A percentile compares a stretch with the other conserved stretches of the same genome.
These are phyloP conservation scores for Amanita thiersii DNA, from an alignment of 768 basidiomycete species.

Conservation along the genomic window DNA sequence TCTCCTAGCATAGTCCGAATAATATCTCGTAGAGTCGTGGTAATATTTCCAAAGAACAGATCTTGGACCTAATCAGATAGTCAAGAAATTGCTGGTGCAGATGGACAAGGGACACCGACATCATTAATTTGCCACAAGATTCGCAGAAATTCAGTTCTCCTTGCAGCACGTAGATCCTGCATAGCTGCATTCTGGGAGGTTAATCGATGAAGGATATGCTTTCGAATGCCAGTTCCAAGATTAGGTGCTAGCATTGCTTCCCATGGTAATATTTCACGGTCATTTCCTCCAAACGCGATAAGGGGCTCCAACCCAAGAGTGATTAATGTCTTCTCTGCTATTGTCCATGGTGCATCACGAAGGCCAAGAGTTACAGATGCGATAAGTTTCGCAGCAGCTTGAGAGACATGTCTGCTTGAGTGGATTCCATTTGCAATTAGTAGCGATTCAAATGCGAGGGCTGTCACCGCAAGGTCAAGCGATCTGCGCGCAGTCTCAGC, in stretches of 20 bases:
- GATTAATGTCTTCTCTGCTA: slow-evolving; percentile 57
- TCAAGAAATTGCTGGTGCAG: background rate
- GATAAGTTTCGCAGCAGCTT: slow-evolving; percentile 49
- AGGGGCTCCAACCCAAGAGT: slow-evolving; percentile 62
- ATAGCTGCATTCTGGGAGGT: slow-evolving; percentile 11
- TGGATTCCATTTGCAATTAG: slow-evolving; percentile 58
- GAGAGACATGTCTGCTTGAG: slow-evolving; percentile 53
- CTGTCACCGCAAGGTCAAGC: slow-evolving; percentile 61
- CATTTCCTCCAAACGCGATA: slow-evolving; percentile 28
- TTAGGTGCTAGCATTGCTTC: slow-evolving; percentile 40
- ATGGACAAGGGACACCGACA: slow-evolving; percentile 31
- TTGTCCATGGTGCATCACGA: slow-evolving; percentile 42
- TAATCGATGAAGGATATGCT: slow-evolving; percentile 36
- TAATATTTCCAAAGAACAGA: slow-evolving; percentile 12
- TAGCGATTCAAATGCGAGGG: slow-evolving; percentile 62
- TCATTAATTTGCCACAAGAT: slow-evolving; percentile 63
- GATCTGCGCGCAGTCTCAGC: slow-evolving; percentile 59
- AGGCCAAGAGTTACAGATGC: slow-evolving; percentile 27
- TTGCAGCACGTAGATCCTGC: slow-evolving; percentile 9
- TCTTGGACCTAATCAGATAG: slow-evolving; percentile 5
- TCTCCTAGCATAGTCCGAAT: slow-evolving; percentile 30
- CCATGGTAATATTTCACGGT: slow-evolving; percentile 21
- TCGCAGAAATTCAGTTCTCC: slow-evolving; percentile 38
- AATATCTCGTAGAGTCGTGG: slow-evolving; percentile 26
- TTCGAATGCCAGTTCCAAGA: slow-evolving; percentile 53